phyloP scores from a whole-genome alignment of 495 filamentous ascomycete genomes.

The Echria macrotheca region DNA sequence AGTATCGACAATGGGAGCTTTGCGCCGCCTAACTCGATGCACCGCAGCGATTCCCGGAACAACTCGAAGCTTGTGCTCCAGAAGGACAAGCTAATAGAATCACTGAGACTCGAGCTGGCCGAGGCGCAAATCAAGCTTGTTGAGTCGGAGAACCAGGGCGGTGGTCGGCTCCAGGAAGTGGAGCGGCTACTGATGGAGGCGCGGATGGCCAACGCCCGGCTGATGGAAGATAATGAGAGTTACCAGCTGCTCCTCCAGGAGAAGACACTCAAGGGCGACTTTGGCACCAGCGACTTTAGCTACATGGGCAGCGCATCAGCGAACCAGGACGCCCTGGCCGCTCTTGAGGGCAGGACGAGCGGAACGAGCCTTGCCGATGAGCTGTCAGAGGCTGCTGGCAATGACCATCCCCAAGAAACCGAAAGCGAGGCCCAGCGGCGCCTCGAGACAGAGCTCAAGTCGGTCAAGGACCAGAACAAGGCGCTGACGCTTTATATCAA shows the following conservation, averaged over 20 bases:
- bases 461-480: slow-evolving; percentile 91
- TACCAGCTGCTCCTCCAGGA: slow-evolving; percentile 92
- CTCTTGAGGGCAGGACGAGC: slow-evolving; percentile 48
- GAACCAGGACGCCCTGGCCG: slow-evolving; percentile 52
- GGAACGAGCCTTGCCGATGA: slow-evolving; percentile 80
- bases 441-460: slow-evolving; percentile 72
- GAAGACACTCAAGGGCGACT: slow-evolving; percentile 90
- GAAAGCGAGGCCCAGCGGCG: slow-evolving; percentile 57
- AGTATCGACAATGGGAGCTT: slow-evolving; percentile 65
- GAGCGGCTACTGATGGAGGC: slow-evolving; percentile 84
- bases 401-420: slow-evolving; percentile 46
- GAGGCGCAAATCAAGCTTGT: slow-evolving; percentile 94
- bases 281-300: slow-evolving; percentile 68
- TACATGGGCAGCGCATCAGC: slow-evolving; percentile 57
- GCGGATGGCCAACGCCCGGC: slow-evolving; percentile 84
- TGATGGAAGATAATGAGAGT: slow-evolving; percentile 98
- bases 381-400: slow-evolving; percentile 56
- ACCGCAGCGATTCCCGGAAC: slow-evolving; percentile 75
- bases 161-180: slow-evolving; percentile 75
- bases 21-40: slow-evolving; percentile 76
- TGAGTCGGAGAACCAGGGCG: slow-evolving; percentile 88
- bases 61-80: slow-evolving; percentile 83
- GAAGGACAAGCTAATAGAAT: slow-evolving; percentile 95
- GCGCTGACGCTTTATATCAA: slow-evolving; percentile 95
- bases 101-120: slow-evolving; percentile 81